Evolutionary conservation across 345 rosid genomes (phyloP).

Genomic region (Syzygium grande): DNA sequence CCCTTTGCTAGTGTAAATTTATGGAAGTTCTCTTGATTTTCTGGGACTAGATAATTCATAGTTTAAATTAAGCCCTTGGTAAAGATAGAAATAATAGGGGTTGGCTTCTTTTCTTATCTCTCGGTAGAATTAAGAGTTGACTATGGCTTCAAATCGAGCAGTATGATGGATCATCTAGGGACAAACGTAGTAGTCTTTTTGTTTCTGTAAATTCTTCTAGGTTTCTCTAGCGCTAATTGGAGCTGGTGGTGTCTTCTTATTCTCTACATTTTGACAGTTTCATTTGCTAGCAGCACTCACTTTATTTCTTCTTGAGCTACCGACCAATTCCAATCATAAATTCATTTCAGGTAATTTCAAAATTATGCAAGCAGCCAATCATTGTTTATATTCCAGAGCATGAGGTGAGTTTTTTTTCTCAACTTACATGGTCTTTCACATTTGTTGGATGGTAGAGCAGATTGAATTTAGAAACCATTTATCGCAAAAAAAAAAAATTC

Average conservation of each 20-base stretch:
- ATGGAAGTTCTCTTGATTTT: too few relatives aligned
- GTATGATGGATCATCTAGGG: neutral
- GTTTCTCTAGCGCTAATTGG: neutral
- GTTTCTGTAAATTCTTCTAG: neutral
- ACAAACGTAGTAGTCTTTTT: neutral
- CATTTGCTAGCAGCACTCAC: neutral
- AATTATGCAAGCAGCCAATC: slow-evolving; percentile 64
- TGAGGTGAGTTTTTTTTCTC: slow-evolving; percentile 38
- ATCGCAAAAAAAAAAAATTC: too few relatives aligned
- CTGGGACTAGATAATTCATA: too few relatives aligned
- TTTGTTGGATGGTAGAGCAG: neutral
- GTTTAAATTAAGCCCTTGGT: neutral
- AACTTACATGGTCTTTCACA: neutral
- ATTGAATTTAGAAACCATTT: too few relatives aligned
- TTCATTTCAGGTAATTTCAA: slow-evolving; percentile 63
- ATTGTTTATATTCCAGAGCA: slow-evolving; percentile 75
- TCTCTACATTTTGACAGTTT: neutral
- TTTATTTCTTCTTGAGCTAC: neutral
- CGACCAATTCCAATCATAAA: neutral
- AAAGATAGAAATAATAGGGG: neutral
- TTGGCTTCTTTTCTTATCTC: neutral
- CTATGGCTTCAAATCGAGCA: neutral
- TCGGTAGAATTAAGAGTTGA: neutral
- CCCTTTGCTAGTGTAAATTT: neutral
- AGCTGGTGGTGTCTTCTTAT: neutral